Base-by-base conservation (phyloP, 2,329 filamentous ascomycete genomes). In the Paecilomyces formosus region DNA sequence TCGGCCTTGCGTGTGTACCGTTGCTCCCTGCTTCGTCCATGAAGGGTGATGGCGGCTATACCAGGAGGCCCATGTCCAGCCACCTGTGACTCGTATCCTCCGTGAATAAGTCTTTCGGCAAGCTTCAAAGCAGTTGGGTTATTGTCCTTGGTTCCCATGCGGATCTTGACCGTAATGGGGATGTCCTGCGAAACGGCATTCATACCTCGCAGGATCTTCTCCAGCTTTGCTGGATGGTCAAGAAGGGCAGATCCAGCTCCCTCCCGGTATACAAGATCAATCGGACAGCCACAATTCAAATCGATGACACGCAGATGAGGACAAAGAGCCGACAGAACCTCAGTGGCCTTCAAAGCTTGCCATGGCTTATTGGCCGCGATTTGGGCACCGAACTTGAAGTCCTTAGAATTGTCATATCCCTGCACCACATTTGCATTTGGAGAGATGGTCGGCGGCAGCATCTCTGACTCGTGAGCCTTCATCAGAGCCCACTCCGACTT, bases 201-300 rank as follows among this genome's bases (percentile, higher is more conserved):
- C 94, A 99, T 99, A 65, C 94, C 94, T 62, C 92, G 85, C 51
- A 99, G 82, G 76, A 97, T 97, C 74, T 93, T 93, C 74, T 97
- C 92, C 55, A 99, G 79, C 76, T 97, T 97, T 59, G 86, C 86
- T 30, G 85, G 89, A 57, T 87, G 82, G 68, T 99, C 94, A n/a
- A 99, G 85, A 15, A 99, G 84, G 1, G 90, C 93, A 21, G 93
- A 96, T 3, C 94, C 94, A 49, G 90, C 91, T 55, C 94, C 94
- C 53, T 88, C 83, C 66, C 92, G 87, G 79, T 86, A 97, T 55
- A 99, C 88, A 66, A 97, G 85, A 71, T 99, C 94, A 70, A 99
- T 97, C 3, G 94, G 94, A 70, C 94, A 99, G 52, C 94, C 94
- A 68, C 93, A 97, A 79, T 99, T 99, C 65, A 99, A 80, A 69